Conservation (phyloP, 1,139 yeast species). For the Geotrichum aggregatum region DNA sequence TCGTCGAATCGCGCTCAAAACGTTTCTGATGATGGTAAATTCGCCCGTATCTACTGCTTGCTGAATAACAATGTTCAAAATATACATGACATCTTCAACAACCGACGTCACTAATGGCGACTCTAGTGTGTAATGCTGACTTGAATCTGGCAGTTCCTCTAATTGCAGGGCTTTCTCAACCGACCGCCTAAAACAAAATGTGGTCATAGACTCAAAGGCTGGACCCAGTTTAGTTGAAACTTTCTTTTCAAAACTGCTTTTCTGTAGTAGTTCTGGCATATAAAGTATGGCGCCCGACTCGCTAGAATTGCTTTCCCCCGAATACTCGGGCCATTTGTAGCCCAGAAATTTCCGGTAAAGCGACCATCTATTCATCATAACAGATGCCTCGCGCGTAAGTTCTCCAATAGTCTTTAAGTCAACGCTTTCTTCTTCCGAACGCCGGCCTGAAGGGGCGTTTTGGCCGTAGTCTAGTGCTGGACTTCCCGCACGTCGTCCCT, state of each 20-base stretch:
- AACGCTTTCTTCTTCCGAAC: conserved; percentile 36
- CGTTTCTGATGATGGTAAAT: conserved; percentile 49
- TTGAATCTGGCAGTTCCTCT: conserved; percentile 64
- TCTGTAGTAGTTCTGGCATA: conserved; percentile 44
- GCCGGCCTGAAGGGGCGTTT: conserved; percentile 3
- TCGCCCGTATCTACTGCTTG: conserved; percentile 63
- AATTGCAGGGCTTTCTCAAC: conserved; percentile 75
- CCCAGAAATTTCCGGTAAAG: conserved; percentile 74
- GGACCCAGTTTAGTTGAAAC: conserved; percentile 53
- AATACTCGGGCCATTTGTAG: conserved; percentile 54
- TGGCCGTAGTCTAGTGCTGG: conserved; percentile 25
- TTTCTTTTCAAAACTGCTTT: conserved; percentile 62
- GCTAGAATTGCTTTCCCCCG: conserved; percentile 13
- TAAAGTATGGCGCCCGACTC: conserved; percentile 21
- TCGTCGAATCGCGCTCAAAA: conserved; percentile 46
- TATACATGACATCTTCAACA: conserved; percentile 76
- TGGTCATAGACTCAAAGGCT: conserved; percentile 58
- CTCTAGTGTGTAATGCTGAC: conserved; percentile 40
- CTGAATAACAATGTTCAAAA: conserved; percentile 61
- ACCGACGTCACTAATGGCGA: conserved; percentile 74
- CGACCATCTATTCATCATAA: conserved; percentile 82
- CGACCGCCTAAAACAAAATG: conserved; percentile 70
- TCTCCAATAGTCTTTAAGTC: conserved; percentile 55
- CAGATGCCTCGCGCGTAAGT: conserved; percentile 62
- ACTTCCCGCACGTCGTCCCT: conserved; percentile 28